Evolutionary conservation across 2,329 filamentous ascomycete species (phyloP).

Genomic region (Sclerotinia minor): DNA sequence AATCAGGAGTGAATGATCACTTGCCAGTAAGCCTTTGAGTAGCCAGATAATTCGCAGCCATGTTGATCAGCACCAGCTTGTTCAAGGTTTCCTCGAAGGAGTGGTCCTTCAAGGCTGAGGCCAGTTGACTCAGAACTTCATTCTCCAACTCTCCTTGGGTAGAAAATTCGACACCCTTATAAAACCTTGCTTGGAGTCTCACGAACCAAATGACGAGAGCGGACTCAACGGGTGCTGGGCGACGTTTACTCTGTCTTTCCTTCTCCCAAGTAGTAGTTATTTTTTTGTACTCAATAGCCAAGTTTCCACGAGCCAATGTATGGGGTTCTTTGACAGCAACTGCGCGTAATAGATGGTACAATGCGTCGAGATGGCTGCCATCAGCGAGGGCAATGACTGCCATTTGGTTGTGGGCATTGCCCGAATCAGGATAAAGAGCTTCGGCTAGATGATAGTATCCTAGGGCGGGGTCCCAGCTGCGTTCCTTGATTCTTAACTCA

Average conservation of each 20-base stretch:
- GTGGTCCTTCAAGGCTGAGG: constrained; percentile 69
- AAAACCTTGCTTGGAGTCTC: constrained; percentile 81
- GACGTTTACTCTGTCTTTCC: constrained; percentile 45
- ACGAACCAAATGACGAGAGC: constrained; percentile 80
- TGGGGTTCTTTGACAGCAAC: constrained; percentile 73
- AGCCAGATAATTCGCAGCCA: constrained; percentile 78
- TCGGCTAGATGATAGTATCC: constrained; percentile 83
- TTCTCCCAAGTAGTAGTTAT: constrained; percentile 58
- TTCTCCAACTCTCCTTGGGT: constrained; percentile 80
- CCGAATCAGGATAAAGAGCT: constrained; percentile 74
- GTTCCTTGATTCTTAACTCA: constrained; percentile 67
- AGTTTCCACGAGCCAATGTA: constrained; percentile 70
- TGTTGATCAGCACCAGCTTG: constrained; percentile 82
- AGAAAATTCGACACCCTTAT: constrained; percentile 71
- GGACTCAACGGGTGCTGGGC: constrained; percentile 43
- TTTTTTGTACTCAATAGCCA: constrained; percentile 77
- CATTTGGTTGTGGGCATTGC: constrained; percentile 85
- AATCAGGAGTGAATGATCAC: constrained; percentile 25
- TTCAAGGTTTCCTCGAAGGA: constrained; percentile 65
- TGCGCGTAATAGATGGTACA: constrained; percentile 88
- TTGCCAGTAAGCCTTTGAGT: constrained; percentile 59
- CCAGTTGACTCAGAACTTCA: constrained; percentile 78
- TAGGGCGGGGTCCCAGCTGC: constrained; percentile 76
- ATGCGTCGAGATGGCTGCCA: constrained; percentile 76
- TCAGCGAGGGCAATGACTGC: constrained; percentile 81